Percentiles rank a stretch among this genome's conserved stretches.
Evolutionary conservation across 73 alveolate species (phyloP).

Genomic region (Stentor coeruleus): DNA sequence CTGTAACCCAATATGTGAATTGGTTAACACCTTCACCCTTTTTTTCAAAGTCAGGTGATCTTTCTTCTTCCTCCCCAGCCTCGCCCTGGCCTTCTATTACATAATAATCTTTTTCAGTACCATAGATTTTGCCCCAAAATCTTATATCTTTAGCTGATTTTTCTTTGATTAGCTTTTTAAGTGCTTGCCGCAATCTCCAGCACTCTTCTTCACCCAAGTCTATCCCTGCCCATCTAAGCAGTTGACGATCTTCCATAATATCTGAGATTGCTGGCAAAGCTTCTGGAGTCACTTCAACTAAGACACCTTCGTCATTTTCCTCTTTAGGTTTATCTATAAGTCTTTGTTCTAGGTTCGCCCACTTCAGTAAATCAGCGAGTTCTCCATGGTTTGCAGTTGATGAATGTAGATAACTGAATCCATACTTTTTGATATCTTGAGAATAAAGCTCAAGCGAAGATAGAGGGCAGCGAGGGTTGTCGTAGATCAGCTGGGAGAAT

Average conservation of each 20-base stretch:
- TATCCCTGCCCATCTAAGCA: slow-evolving; percentile 85
- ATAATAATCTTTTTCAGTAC: slow-evolving; percentile 87
- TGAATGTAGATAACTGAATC: not conserved
- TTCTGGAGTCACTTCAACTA: slow-evolving; percentile 34
- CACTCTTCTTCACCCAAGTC: slow-evolving; percentile 76
- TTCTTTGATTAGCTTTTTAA: slow-evolving; percentile 40
- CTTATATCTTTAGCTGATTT: slow-evolving; percentile 56
- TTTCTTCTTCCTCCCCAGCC: slow-evolving; percentile 62
- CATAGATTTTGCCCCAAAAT: slow-evolving; percentile 91
- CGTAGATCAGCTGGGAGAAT: not conserved
- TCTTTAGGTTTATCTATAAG: not conserved
- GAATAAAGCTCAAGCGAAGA: not conserved
- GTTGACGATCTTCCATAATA: slow-evolving; percentile 47
- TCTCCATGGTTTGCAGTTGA: not conserved
- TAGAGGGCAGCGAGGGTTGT: not conserved
- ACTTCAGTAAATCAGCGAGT: not conserved
- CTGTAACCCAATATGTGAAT: slow-evolving; percentile 86
- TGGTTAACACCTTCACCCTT: slow-evolving; percentile 92
- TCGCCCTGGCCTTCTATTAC: slow-evolving; percentile 85
- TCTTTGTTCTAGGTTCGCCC: not conserved
- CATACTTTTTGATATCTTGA: not conserved
- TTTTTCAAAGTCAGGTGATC: slow-evolving; percentile 74
- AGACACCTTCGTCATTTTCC: slow-evolving; percentile 14
- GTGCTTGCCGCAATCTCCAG: slow-evolving; percentile 43
- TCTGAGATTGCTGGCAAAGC: slow-evolving; percentile 54